Evolutionary conservation across 164 flowering plant species (phyloP), one percentile per base, ranked within the genome.

Genomic region (Warburgia ugandensis): DNA sequence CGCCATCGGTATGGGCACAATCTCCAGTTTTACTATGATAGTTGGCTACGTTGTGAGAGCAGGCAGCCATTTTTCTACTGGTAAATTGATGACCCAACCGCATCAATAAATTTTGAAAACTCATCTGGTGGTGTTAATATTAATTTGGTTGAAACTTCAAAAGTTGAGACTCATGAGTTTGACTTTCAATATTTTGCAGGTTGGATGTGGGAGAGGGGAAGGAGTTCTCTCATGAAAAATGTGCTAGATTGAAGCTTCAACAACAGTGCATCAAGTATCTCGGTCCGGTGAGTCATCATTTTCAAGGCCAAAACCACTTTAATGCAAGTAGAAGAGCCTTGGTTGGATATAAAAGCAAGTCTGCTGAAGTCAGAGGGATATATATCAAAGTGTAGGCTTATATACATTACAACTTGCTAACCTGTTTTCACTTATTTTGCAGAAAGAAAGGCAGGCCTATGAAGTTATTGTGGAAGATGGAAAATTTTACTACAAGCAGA

Each of bases 1-100:
- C 76, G 98, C 16, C 98, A 92, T 53, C 95, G 98, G 2, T 92
- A 92, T 65, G 98, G 98, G 25, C 96, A 88, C 53, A 92, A 88
- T 63, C 88, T 92, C 48, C 95, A 86, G 29, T 80, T 81, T 56
- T 92, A 88, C 54, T 92, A 81, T 58, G 77, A 41, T 55, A 72
- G 52, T 14, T 92, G 98, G 98, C 81, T 88, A n/a, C 80, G 77
- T 6, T 83, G 96, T 59, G 71, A 81, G 14, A 85, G 96, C 52
- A 69, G 54, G 65, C 76, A 92, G 30, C 98, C 96, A 10, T 92
- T 87, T 67, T 92, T 92, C 70, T 88, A 92, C 61, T 92, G 98
- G 98, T 88, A 77, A 72, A 70, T 55, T 6, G 26, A 48, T 8
- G 25, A 20, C 7, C n/a, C 42, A 12, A 8, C 11, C 40, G n/a